Base-by-base conservation (phyloP, 306 rosid species). In the Glycine latifolia region DNA sequence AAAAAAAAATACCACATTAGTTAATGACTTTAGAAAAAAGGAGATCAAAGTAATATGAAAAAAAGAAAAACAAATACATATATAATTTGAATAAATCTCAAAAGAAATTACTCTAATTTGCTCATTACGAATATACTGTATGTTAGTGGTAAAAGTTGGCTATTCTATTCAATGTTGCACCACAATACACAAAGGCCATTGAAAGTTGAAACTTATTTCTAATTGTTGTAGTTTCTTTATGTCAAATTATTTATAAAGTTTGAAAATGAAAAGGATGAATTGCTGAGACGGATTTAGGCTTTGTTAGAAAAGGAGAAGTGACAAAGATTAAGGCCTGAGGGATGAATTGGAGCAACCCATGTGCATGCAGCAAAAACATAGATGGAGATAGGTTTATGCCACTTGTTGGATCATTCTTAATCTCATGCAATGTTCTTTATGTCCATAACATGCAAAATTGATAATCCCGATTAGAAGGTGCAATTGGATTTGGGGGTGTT, bases 271-370 rank as follows among this genome's bases (percentile, higher is more conserved):
- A 20, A 20, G 26, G 26, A 20, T 20, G 8, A 58, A 16, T 15
- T 17, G 66, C 1, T 60, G 39, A 60, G 39, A 58, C 5, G 14
- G 39, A 60, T 59, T 59, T 20, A 8, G 4, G 5, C 39, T 8
- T 59, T 59, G 15, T 59, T 20, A 11, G 4, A 60, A 60, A 60
- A 26, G 67, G n/a, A 60, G 20, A 60, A 60, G 67, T 60, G 67
- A 60, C 39, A 20, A 3, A 26, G 67, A 60, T 26, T 60, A 60
- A 60, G n/a, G 43, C n/a, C 1, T 26, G 10, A 26, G 41, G 7
- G 67, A 26, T 60, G 67, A 61, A 61, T 31, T 3, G 31, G 43
- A 61, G 67, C 43, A 31, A 61, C 67, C 67, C 67, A 31, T 61
- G 44, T 61, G 67, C 7, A 7, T 31, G 41, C 4, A 61, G 15